A percentile compares a stretch with the other conserved stretches of the same genome.
phyloP scores from a whole-genome alignment of 768 basidiomycete species.

The Trametes maxima region DNA sequence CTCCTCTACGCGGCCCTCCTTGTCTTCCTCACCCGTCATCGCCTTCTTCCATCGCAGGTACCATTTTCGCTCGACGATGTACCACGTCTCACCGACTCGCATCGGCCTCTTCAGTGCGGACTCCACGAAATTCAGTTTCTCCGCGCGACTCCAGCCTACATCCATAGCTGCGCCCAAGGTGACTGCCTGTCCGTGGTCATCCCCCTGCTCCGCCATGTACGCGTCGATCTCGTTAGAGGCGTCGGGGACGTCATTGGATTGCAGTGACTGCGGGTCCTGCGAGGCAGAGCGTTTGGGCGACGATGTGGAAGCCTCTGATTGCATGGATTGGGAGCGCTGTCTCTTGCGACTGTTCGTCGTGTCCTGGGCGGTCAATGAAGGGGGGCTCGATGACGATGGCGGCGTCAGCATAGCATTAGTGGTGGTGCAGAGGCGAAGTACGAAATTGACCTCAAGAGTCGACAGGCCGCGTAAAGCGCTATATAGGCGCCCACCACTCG shows the following conservation, averaged over 20 bases:
- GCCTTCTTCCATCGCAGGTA: conserved; percentile 76
- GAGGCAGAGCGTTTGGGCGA: conserved; percentile 82
- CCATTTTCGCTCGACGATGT: conserved; percentile 71
- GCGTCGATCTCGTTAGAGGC: conserved; percentile 58
- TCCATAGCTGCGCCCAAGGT: conserved; percentile 13
- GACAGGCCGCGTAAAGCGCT: conserved; percentile 20
- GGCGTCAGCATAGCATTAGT: conserved; percentile 47
- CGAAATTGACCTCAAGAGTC: not conserved
- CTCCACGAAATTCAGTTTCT: conserved; percentile 56
- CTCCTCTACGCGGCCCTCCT: conserved; percentile 64
- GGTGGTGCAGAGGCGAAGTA: conserved; percentile 16
- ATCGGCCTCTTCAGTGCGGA: conserved; percentile 50
- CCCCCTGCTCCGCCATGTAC: conserved; percentile 40
- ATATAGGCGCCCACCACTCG: not conserved
- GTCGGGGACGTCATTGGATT: conserved; percentile 32
- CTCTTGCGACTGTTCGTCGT: conserved; percentile 57
- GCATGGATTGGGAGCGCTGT: conserved; percentile 75
- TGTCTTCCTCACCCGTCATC: conserved; percentile 67
- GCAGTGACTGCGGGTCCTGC: conserved; percentile 50
- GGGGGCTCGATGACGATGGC: conserved; percentile 46
- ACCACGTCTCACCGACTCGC: conserved; percentile 76
- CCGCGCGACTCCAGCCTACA: conserved; percentile 36
- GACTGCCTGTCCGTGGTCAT: conserved; percentile 20
- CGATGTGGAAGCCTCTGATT: conserved; percentile 68
- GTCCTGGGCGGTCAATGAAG: conserved; percentile 30